Evolutionary conservation across 208 protist species (phyloP), one percentile per base, ranked within the genome.

Genomic region (Trypanosoma vivax): DNA sequence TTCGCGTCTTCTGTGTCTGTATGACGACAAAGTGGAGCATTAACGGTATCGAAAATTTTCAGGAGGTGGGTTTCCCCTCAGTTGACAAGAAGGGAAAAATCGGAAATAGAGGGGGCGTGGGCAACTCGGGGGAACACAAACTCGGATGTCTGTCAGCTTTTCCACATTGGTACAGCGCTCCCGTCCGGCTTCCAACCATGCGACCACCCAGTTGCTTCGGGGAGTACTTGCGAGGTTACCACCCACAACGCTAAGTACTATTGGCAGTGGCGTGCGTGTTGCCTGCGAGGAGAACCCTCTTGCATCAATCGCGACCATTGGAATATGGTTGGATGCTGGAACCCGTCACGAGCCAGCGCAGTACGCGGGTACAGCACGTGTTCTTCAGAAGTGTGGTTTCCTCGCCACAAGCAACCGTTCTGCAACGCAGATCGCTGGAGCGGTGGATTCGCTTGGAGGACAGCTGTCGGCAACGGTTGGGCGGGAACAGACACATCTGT

Each of bases 361-460:
- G 9, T 98, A 88, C 79, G 98, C 98, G 59, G 98, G 98, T 37
- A 88, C 90, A 13, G 96, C 98, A 34, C 97, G 98, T 60, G 98
- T 99, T 60, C 82, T 99, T 19, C 96, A 99, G 74, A 97, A 99
- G 79, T 97, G 98, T 76, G 82, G 88, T 48, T 98, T 99, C 74
- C 97, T 98, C 53, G 96, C 93, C 27, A 99, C 97, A 21, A 53
- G 69, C 5, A 91, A 80, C 37, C 89, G 95, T 59, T 79, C 73
- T 14, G 69, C 77, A 46, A 48, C 76, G 24, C 81, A 96, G 53
- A 83, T 98, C 29, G 86, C 97, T 62, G 55, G 68, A 41, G 93
- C 95, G 38, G 68, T 99, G 9, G 97, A 99, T 67, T 92, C 97
- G 49, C 95, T 98, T 50, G 98, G 98, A 34, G 94, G 85, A 33